These are phyloP conservation scores for Sporothrix curviconia DNA, from an alignment of 2,329 filamentous ascomycete species.

Conservation along the genomic window DNA sequence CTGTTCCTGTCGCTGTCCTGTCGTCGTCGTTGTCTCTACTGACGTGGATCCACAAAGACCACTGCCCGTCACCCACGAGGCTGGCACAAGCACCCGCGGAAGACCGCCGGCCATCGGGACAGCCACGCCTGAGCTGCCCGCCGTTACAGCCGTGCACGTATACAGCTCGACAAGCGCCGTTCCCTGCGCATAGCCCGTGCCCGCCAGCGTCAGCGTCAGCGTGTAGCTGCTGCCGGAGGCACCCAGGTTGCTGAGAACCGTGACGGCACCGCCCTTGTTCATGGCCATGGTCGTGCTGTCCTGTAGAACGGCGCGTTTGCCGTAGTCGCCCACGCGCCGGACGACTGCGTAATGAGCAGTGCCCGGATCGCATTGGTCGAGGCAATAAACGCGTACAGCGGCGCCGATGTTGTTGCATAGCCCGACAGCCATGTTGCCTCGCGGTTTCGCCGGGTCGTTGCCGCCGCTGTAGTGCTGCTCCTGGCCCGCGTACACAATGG, in stretches of 20 bases:
- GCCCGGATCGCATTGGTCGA: constrained; percentile 25
- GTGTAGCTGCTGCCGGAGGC: constrained; percentile 21
- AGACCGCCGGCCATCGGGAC: constrained; percentile 37
- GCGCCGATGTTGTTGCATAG: constrained; percentile 39
- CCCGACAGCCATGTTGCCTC: constrained; percentile 52
- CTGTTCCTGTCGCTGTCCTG: too few relatives aligned
- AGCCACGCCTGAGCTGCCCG: constrained; percentile 32
- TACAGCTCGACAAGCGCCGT: constrained; percentile 24
- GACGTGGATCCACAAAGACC: constrained; percentile 16
- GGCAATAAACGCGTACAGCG: constrained; percentile 45
- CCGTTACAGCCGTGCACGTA: constrained; percentile 21
- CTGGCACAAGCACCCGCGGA: constrained; percentile 15
- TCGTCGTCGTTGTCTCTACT: background rate
- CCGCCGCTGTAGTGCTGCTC: constrained; percentile 53
- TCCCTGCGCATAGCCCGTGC: constrained; percentile 21
- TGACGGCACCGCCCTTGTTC: constrained; percentile 25
- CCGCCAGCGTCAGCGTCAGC: constrained; percentile 19
- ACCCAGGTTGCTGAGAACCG: constrained; percentile 26
- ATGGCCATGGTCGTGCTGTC: constrained; percentile 25
- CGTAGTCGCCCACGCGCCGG: constrained; percentile 19
- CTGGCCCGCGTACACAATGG: constrained; percentile 59
- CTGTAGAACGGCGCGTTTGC: constrained; percentile 18
- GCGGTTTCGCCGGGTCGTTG: constrained; percentile 44
- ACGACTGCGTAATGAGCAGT: constrained; percentile 21
- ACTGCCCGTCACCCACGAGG: constrained; percentile 30